phyloP scores from a whole-genome alignment of 164 flowering plant species.

The Warburgia ugandensis region DNA sequence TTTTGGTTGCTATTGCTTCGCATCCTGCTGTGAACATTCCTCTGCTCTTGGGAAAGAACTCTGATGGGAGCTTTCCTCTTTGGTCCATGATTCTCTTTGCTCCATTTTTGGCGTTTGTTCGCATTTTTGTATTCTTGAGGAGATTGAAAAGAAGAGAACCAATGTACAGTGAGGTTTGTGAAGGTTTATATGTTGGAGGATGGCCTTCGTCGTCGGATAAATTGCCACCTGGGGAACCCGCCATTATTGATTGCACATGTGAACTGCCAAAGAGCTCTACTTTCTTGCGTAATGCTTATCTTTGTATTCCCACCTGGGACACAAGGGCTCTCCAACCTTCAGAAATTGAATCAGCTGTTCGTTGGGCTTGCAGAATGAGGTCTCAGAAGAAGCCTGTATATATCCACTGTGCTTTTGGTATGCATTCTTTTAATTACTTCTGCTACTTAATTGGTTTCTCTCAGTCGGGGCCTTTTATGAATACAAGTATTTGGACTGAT shows the following conservation, averaged over 20 bases:
- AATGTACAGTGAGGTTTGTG: constrained; percentile 53
- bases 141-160: constrained; percentile 48
- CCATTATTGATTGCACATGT: constrained; percentile 80
- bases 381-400: constrained; percentile 56
- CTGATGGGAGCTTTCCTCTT: constrained; percentile 67
- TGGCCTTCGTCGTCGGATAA: constrained; percentile 58
- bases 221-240: constrained; percentile 75
- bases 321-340: constrained; percentile 66
- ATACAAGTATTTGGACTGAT: no score
- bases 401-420: constrained; percentile 88
- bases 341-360: constrained; percentile 72
- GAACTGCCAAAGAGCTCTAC: constrained; percentile 59
- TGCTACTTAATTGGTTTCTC: no score
- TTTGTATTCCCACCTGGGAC: constrained; percentile 85
- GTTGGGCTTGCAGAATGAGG: constrained; percentile 77
- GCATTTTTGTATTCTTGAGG: constrained; percentile 38
- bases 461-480: no score
- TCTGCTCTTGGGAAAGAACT: constrained; percentile 57
- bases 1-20: constrained; percentile 55
- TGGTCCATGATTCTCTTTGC: constrained; percentile 62
- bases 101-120: constrained; percentile 55
- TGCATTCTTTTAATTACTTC: constrained; percentile 5
- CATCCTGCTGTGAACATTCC: constrained; percentile 72
- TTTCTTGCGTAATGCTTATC: constrained; percentile 39
- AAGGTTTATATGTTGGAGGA: constrained; percentile 85